A percentile compares a stretch with the other conserved stretches of the same genome.
These are phyloP conservation scores for Pleurotus sapidus DNA, from an alignment of 768 basidiomycete genomes.

Conservation along the genomic window DNA sequence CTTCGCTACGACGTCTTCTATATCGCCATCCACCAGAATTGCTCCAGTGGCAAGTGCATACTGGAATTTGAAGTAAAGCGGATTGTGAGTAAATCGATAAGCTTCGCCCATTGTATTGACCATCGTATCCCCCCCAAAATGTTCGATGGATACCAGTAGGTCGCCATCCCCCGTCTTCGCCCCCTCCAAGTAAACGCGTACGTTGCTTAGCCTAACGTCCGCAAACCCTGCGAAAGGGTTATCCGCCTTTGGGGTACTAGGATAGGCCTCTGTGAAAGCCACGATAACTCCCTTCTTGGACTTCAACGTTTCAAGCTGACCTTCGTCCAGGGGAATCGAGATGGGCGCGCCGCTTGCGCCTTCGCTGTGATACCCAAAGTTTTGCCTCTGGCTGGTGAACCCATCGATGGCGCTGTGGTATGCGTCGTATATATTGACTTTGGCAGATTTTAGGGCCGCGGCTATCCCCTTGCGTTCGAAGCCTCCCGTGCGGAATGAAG, in stretches of 20 bases:
- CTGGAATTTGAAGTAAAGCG: neutral
- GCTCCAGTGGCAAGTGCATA: neutral
- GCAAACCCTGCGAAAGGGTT: neutral
- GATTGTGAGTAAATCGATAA: neutral
- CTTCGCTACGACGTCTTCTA: neutral
- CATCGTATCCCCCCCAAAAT: neutral
- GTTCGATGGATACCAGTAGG: neutral
- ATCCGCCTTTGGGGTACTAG: neutral
- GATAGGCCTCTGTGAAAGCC: neutral
- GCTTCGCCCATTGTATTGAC: neutral
- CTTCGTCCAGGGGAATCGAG: neutral
- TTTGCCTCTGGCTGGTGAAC: neutral
- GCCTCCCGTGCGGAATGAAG: neutral
- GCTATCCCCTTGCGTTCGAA: neutral
- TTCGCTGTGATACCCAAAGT: neutral
- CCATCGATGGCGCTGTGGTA: neutral
- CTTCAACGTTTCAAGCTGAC: neutral
- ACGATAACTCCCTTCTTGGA: neutral
- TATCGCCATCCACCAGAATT: neutral
- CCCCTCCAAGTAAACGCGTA: neutral
- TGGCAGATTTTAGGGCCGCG: neutral
- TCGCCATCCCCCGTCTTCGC: neutral
- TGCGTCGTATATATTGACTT: neutral
- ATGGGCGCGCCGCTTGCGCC: neutral
- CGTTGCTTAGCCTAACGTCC: neutral